These are phyloP conservation scores for Aspergillus sojae DNA, from an alignment of 2,329 filamentous ascomycete species.

Conservation along the genomic window DNA sequence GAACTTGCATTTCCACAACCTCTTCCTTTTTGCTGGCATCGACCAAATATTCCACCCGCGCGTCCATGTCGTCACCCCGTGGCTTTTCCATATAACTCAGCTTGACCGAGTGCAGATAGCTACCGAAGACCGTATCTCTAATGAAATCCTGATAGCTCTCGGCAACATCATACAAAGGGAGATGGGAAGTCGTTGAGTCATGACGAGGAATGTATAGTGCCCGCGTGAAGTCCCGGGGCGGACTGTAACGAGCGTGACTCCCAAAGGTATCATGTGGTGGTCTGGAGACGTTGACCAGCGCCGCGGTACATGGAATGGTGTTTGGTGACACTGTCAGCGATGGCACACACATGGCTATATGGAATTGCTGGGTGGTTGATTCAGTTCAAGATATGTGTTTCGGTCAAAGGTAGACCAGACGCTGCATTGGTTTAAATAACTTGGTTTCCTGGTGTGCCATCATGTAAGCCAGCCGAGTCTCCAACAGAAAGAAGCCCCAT, in stretches of 20 bases:
- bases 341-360: not conserved
- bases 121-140: slow-evolving; percentile 2
- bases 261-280: not conserved
- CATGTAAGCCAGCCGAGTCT: not conserved
- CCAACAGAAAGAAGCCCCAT: not conserved
- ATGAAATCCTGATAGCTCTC: not conserved
- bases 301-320: not conserved
- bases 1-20: slow-evolving; percentile 2
- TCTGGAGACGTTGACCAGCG: not conserved
- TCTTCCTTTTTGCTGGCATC: not conserved
- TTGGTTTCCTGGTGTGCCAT: not conserved
- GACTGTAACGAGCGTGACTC: not conserved
- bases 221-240: slow-evolving; percentile 5
- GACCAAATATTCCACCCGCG: slow-evolving; percentile 9
- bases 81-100: slow-evolving; percentile 9
- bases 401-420: not conserved
- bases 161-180: slow-evolving; percentile 10
- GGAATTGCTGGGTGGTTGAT: not conserved
- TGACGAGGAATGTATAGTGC: slow-evolving; percentile 14
- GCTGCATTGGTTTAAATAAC: not conserved
- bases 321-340: not conserved
- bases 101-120: slow-evolving; percentile 9
- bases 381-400: not conserved
- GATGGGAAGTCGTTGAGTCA: slow-evolving; percentile 5
- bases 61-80: slow-evolving; percentile 5